Conservation (phyloP, 179 eudicot species). For the Patellifolia procumbens region DNA sequence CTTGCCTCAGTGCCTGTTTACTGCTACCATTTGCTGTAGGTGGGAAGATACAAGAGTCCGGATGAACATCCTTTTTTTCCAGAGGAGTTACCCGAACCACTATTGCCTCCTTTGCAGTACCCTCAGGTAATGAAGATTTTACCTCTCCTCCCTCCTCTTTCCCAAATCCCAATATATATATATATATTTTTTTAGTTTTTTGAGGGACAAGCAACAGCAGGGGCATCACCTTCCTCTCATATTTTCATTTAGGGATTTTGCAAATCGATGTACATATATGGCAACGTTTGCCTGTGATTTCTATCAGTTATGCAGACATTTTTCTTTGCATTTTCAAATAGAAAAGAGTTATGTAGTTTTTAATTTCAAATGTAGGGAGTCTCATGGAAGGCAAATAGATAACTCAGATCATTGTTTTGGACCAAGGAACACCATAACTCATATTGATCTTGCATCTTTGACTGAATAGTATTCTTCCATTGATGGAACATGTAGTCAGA, state of each 20-base stretch:
- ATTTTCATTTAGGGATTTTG: not conserved
- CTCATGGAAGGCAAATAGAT: not conserved
- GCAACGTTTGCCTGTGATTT: not conserved
- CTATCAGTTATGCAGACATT: not conserved
- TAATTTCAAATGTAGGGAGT: not conserved
- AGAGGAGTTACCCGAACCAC: slow-evolving; percentile 60
- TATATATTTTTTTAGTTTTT: slow-evolving; percentile 1
- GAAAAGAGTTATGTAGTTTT: not conserved
- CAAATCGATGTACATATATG: not conserved
- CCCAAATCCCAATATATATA: not conserved
- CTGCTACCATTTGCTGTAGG: slow-evolving; percentile 37
- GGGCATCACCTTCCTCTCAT: not conserved
- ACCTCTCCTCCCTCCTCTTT: not conserved
- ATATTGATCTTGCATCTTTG: not conserved
- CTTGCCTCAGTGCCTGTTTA: slow-evolving; percentile 8
- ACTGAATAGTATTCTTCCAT: not conserved
- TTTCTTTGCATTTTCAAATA: not conserved
- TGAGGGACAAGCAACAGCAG: not conserved
- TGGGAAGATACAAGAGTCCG: slow-evolving; percentile 85
- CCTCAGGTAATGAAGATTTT: slow-evolving; percentile 58
- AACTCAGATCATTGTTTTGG: not conserved
- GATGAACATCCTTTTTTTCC: slow-evolving; percentile 98
- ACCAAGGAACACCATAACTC: not conserved
- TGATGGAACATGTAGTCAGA: not conserved
- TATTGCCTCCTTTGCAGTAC: slow-evolving; percentile 80